Percentiles rank a stretch among this genome's conserved stretches.
phyloP scores from a whole-genome alignment of 495 filamentous ascomycete genomes.

The Melanomma pulvis-pyrius region DNA sequence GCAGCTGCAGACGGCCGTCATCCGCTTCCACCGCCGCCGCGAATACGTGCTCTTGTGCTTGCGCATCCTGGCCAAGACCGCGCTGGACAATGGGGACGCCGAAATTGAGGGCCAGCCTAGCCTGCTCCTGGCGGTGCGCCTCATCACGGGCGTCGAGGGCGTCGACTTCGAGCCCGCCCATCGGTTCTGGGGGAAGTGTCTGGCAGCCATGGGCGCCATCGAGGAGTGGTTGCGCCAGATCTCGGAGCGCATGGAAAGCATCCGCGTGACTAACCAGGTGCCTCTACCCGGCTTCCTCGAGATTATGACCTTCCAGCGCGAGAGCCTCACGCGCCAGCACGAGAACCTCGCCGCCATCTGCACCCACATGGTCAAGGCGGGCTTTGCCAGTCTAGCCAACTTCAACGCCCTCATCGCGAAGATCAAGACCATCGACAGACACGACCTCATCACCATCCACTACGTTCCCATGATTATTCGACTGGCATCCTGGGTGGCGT shows the following conservation, averaged over 20 bases:
- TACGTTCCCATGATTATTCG: slow-evolving; percentile 70
- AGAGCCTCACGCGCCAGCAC: slow-evolving; percentile 79
- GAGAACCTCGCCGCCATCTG: slow-evolving; percentile 80
- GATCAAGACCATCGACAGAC: slow-evolving; percentile 68
- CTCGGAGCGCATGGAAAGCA: slow-evolving; percentile 69
- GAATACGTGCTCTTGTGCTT: slow-evolving; percentile 80
- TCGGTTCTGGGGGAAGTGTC: slow-evolving; percentile 66
- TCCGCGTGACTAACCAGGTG: slow-evolving; percentile 65
- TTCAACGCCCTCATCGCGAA: slow-evolving; percentile 68
- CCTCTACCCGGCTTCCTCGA: slow-evolving; percentile 64
- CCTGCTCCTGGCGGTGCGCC: slow-evolving; percentile 50
- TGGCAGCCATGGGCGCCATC: slow-evolving; percentile 71
- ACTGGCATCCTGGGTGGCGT: slow-evolving; percentile 13
- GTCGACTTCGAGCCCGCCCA: slow-evolving; percentile 30
- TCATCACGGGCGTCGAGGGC: slow-evolving; percentile 20
- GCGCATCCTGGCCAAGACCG: slow-evolving; percentile 69
- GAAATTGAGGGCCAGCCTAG: slow-evolving; percentile 46
- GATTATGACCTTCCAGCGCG: slow-evolving; percentile 69
- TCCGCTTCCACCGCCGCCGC: slow-evolving; percentile 81
- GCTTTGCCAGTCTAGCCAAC: slow-evolving; percentile 68
- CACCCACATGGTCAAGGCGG: slow-evolving; percentile 73
- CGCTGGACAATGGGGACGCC: slow-evolving; percentile 56
- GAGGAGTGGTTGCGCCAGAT: slow-evolving; percentile 72
- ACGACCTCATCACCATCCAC: slow-evolving; percentile 73
- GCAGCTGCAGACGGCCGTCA: slow-evolving; percentile 69